Evolutionary conservation across 805 yeast species (phyloP).

Genomic region (Candida sithepensis): DNA sequence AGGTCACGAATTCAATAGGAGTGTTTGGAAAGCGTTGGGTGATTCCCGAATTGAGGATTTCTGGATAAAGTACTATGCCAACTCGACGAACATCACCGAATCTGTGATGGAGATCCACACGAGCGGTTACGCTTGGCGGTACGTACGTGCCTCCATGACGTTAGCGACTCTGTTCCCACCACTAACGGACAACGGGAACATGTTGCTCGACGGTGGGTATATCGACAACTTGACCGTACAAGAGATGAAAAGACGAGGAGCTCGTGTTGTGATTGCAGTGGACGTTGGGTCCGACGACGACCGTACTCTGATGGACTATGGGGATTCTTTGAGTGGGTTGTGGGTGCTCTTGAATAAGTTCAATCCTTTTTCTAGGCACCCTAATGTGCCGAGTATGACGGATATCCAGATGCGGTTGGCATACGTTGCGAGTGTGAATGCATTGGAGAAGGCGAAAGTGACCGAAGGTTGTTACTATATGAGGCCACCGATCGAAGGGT

Average conservation of each 20-base stretch:
- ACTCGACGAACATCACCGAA: slow-evolving; percentile 92
- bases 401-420: slow-evolving; percentile 92
- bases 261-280: slow-evolving; percentile 81
- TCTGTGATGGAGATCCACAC: slow-evolving; percentile 94
- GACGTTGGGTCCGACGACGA: slow-evolving; percentile 97
- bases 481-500: slow-evolving; percentile 91
- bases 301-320: slow-evolving; percentile 82
- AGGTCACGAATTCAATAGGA: slow-evolving; percentile 95
- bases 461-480: slow-evolving; percentile 83
- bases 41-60: slow-evolving; percentile 91
- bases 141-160: slow-evolving; percentile 93
- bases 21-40: slow-evolving; percentile 96
- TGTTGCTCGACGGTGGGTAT: slow-evolving; percentile 95
- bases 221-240: slow-evolving; percentile 88
- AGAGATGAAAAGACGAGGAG: slow-evolving; percentile 90
- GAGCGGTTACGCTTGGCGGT: slow-evolving; percentile 93
- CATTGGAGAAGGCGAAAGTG: slow-evolving; percentile 79
- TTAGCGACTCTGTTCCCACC: slow-evolving; percentile 92
- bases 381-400: slow-evolving; percentile 90
- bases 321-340: slow-evolving; percentile 87
- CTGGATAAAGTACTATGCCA: slow-evolving; percentile 86
- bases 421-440: slow-evolving; percentile 92
- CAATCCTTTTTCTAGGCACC: slow-evolving; percentile 85
- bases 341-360: slow-evolving; percentile 87
- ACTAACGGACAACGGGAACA: slow-evolving; percentile 81